These are phyloP conservation scores for Colletotrichum sojae DNA, from an alignment of 2,329 filamentous ascomycete species.

Conservation along the genomic window DNA sequence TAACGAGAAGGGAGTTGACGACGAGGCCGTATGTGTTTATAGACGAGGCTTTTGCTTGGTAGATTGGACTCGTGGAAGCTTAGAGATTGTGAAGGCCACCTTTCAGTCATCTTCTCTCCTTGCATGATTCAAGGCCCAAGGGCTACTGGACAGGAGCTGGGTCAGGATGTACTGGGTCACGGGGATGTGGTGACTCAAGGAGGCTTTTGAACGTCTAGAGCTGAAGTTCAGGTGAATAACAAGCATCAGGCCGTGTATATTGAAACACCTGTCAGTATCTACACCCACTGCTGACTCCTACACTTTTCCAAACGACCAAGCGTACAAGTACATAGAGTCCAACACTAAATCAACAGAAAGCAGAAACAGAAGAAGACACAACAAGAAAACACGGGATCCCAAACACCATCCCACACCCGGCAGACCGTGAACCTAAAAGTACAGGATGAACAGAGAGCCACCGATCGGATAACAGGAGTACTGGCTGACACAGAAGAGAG, in stretches of 20 bases:
- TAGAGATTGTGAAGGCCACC: too few relatives aligned
- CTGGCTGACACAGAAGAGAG: too few relatives aligned
- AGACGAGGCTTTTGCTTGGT: conserved; percentile 44
- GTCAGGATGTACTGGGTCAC: too few relatives aligned
- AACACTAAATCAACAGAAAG: neutral
- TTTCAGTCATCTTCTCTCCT: too few relatives aligned
- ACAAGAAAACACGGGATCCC: neutral
- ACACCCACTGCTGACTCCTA: neutral
- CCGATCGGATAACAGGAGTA: too few relatives aligned
- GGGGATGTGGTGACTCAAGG: too few relatives aligned
- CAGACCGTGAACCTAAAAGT: neutral
- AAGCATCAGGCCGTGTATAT: neutral
- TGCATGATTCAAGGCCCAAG: too few relatives aligned
- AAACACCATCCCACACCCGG: neutral
- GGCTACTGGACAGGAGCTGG: too few relatives aligned
- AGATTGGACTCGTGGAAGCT: neutral
- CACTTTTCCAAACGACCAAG: neutral
- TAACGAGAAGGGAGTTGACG: neutral
- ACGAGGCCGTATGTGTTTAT: conserved; percentile 36
- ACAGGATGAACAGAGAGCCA: neutral
- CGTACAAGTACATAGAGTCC: neutral
- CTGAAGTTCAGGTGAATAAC: neutral
- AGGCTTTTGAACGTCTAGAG: too few relatives aligned
- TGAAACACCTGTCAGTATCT: neutral
- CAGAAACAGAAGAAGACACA: neutral